A percentile compares a stretch with the other conserved stretches of the same genome.
phyloP scores from a whole-genome alignment of 2,329 filamentous ascomycete genomes.

The Pezicula neosporulosa region DNA sequence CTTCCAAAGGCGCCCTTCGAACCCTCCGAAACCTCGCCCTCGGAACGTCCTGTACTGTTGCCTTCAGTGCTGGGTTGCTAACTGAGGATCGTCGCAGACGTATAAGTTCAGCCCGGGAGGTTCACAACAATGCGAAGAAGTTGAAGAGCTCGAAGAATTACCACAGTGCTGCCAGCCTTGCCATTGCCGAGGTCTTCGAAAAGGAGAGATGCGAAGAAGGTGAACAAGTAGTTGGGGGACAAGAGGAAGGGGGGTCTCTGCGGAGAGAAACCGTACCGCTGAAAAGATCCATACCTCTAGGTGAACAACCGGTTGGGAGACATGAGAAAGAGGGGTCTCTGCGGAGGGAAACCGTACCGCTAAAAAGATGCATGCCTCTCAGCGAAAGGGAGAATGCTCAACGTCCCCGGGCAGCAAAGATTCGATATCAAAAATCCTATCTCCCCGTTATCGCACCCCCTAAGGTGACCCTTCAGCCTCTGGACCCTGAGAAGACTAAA shows the following conservation, averaged over 20 bases:
- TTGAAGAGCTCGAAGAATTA: conserved; percentile 41
- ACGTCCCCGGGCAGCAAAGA: too few relatives aligned
- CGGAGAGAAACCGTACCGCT: too few relatives aligned
- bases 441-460: too few relatives aligned
- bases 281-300: too few relatives aligned
- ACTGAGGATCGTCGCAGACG: conserved; percentile 55
- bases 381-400: too few relatives aligned
- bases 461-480: too few relatives aligned
- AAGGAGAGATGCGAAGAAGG: conserved; percentile 16
- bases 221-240: neutral
- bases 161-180: conserved; percentile 24
- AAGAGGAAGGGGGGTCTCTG: neutral
- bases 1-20: conserved; percentile 52
- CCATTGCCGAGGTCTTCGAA: conserved; percentile 17
- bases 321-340: too few relatives aligned
- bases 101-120: conserved; percentile 46
- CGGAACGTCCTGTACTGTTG: conserved; percentile 54
- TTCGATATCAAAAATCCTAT: too few relatives aligned
- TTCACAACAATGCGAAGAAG: conserved; percentile 50
- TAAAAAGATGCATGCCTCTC: too few relatives aligned
- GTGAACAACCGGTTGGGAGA: neutral
- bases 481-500: too few relatives aligned
- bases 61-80: conserved; percentile 36
- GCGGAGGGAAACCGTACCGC: too few relatives aligned
- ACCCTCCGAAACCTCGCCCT: conserved; percentile 52